These are phyloP conservation scores for Litsea cubeba DNA, from an alignment of 164 flowering plant species.

Conservation along the genomic window DNA sequence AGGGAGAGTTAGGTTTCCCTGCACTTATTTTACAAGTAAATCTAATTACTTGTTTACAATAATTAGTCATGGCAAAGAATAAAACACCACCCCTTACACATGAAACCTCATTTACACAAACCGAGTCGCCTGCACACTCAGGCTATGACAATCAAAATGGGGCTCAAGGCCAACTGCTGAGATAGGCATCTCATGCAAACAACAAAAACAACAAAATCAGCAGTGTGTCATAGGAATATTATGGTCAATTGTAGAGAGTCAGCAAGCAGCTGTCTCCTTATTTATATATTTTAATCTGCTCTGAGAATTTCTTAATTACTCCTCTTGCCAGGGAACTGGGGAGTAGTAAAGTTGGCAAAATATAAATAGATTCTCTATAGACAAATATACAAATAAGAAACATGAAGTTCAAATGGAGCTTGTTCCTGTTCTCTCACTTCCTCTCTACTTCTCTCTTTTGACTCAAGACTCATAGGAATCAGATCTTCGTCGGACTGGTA, in stretches of 20 bases:
- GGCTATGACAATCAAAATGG: too few species aligned
- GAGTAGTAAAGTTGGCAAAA: background rate
- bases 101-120: too few species aligned
- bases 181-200: too few species aligned
- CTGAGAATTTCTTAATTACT: background rate
- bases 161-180: too few species aligned
- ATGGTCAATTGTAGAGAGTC: background rate
- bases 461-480: background rate
- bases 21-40: too few species aligned
- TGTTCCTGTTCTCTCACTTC: background rate
- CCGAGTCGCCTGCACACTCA: too few species aligned
- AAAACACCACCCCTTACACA: too few species aligned
- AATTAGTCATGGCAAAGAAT: too few species aligned
- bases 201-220: too few species aligned
- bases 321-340: background rate
- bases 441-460: background rate
- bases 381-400: conserved; percentile 5
- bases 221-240: too few species aligned
- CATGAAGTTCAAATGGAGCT: background rate
- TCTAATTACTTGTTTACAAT: too few species aligned
- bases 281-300: background rate
- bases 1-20: too few species aligned
- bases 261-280: background rate
- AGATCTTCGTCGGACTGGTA: background rate
- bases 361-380: background rate